These are phyloP conservation scores for Juncus effusus DNA, from an alignment of 176 grass and related monocot genomes.

Conservation along the genomic window DNA sequence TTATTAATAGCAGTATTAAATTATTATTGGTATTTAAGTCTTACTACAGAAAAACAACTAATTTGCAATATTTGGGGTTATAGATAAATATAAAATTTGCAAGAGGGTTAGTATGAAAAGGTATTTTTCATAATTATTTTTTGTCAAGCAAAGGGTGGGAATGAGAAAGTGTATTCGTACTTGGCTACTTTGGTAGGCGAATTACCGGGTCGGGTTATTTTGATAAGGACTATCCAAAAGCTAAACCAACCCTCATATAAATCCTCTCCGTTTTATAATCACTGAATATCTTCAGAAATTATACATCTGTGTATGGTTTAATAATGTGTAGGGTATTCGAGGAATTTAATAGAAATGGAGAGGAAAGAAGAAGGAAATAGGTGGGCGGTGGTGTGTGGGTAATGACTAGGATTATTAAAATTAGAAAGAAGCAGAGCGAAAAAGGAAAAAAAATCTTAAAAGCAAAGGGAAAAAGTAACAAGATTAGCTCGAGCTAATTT, in stretches of 20 bases:
- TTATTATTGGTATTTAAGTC: background rate
- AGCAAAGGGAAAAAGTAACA: no score
- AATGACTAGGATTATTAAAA: conserved; percentile 12
- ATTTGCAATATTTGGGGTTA: no score
- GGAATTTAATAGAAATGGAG: background rate
- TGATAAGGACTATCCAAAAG: background rate
- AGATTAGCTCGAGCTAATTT: no score
- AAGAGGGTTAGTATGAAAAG: background rate
- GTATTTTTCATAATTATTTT: conserved; percentile 4
- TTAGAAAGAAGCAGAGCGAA: background rate
- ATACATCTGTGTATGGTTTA: background rate
- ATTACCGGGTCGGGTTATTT: conserved; percentile 4
- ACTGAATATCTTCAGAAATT: background rate
- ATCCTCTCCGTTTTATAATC: background rate
- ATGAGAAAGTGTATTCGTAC: conserved; percentile 15
- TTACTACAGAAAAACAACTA: background rate
- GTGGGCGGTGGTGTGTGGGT: background rate
- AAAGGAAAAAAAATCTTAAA: no score
- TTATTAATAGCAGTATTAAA: no score
- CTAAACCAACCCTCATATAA: background rate
- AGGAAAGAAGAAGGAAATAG: background rate
- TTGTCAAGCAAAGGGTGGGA: background rate
- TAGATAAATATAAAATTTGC: background rate
- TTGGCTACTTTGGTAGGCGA: conserved; percentile 8
- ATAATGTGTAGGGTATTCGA: background rate